Conservation (phyloP, 2,329 filamentous ascomycete genomes). For the Microsporum canis region DNA sequence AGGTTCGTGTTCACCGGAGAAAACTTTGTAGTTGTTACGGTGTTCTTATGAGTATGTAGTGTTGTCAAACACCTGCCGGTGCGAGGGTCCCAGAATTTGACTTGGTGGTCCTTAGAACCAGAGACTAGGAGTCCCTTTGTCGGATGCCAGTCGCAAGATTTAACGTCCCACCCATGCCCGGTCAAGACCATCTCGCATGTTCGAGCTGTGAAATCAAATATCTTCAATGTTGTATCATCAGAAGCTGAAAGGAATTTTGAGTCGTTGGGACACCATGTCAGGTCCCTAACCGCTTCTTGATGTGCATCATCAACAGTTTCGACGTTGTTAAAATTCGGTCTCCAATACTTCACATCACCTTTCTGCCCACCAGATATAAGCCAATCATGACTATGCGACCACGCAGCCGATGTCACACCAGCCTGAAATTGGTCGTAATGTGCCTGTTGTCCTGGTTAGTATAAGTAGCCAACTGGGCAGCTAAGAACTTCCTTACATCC, state of each 20-base stretch:
- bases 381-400: conserved; percentile 96
- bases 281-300: conserved; percentile 74
- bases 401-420: conserved; percentile 41
- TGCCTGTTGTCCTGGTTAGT: conserved; percentile 38
- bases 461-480: neutral
- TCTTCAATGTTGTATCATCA: conserved; percentile 85
- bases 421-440: conserved; percentile 54
- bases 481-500: conserved; percentile 44
- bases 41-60: conserved; percentile 93
- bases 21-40: conserved; percentile 84
- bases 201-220: conserved; percentile 88
- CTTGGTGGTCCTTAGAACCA: conserved; percentile 91
- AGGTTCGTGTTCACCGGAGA: conserved; percentile 74
- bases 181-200: conserved; percentile 71
- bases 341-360: conserved; percentile 95
- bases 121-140: conserved; percentile 89
- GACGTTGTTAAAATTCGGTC: conserved; percentile 98
- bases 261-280: conserved; percentile 89
- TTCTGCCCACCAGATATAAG: conserved; percentile 90
- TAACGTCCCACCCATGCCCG: conserved; percentile 97
- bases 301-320: conserved; percentile 81
- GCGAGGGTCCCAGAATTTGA: conserved; percentile 97
- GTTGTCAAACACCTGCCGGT: conserved; percentile 83
- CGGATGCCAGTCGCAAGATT: conserved; percentile 95
- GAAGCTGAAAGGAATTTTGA: conserved; percentile 92